Conservation (phyloP, 352 stramenopile genomes). For the Phytophthora sansomeana region DNA sequence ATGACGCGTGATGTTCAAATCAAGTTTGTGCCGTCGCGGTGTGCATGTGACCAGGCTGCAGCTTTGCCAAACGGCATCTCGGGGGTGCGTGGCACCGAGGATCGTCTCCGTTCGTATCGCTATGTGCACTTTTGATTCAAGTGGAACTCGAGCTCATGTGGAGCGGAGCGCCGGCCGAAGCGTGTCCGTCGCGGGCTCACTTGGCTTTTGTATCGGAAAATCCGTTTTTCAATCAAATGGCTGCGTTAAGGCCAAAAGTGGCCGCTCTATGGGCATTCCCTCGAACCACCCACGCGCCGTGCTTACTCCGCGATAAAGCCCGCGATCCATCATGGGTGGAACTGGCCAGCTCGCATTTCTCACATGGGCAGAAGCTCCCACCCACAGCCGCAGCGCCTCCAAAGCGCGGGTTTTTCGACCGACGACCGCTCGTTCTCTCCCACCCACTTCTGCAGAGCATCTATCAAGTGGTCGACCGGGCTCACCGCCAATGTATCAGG, state of each 20-base stretch:
- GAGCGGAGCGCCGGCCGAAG: not conserved
- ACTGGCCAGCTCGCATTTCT: not conserved
- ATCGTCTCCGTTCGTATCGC: conserved; percentile 23
- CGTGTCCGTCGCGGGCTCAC: conserved; percentile 7
- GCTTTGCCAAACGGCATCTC: not conserved
- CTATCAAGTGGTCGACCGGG: conserved; percentile 32
- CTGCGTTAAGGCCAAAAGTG: not conserved
- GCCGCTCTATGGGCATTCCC: conserved; percentile 12
- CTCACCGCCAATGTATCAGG: conserved; percentile 35
- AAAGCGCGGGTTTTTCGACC: conserved; percentile 11
- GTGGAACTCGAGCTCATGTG: conserved; percentile 7
- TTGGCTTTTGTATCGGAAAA: conserved; percentile 37
- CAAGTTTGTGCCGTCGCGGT: conserved; percentile 1
- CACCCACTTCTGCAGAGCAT: conserved; percentile 11
- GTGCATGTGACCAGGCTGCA: conserved; percentile 2
- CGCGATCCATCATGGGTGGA: conserved; percentile 2
- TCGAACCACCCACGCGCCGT: not conserved
- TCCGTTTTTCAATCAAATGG: conserved; percentile 44
- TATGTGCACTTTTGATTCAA: conserved; percentile 42
- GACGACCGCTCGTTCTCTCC: conserved; percentile 21
- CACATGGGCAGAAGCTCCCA: not conserved
- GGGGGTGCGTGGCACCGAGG: not conserved
- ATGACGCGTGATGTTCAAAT: too few relatives aligned
- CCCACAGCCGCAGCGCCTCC: not conserved
- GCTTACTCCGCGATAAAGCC: conserved; percentile 1